Conservation (phyloP, 1,284 basidiomycete species). For the Trichosporon sp. region DNA sequence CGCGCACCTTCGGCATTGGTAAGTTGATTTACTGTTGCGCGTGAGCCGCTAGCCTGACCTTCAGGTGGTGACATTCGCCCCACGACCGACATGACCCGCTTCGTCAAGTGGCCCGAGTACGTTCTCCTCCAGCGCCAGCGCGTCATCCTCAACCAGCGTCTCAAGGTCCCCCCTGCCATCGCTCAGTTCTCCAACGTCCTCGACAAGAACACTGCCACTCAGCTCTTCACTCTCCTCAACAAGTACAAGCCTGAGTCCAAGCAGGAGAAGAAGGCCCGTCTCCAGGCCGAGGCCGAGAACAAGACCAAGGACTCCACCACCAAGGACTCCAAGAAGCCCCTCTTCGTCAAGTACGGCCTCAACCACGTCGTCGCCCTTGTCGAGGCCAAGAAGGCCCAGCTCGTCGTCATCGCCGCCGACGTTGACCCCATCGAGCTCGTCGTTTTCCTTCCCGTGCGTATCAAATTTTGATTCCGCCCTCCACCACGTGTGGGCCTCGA, state of each 20-base stretch:
- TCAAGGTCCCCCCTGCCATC: constrained; percentile 98
- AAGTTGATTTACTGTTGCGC: constrained; percentile 39
- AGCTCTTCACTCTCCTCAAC: constrained; percentile 97
- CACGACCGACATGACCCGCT: constrained; percentile 88
- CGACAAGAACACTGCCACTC: constrained; percentile 99
- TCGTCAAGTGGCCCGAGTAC: constrained; percentile 99
- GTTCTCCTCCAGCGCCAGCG: constrained; percentile 97
- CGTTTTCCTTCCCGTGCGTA: constrained; percentile 77
- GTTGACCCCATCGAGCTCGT: constrained; percentile 99
- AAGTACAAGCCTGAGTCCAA: constrained; percentile 74
- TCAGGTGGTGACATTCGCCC: constrained; percentile 92
- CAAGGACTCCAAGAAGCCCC: constrained; percentile 83
- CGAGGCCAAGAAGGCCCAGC: constrained; percentile 95
- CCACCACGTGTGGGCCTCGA: not conserved
- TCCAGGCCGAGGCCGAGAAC: constrained; percentile 73
- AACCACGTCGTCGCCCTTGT: constrained; percentile 96
- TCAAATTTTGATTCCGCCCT: not conserved
- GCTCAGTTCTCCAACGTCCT: constrained; percentile 97
- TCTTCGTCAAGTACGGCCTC: constrained; percentile 94
- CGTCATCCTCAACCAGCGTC: constrained; percentile 96
- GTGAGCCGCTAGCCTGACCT: not conserved
- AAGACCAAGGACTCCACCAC: constrained; percentile 62
- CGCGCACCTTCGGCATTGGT: constrained; percentile 97
- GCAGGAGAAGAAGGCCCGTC: constrained; percentile 96
- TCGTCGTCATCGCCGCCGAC: constrained; percentile 96